Base-by-base conservation (phyloP, 1,284 basidiomycete genomes). In the Leccinum pachyderme region DNA sequence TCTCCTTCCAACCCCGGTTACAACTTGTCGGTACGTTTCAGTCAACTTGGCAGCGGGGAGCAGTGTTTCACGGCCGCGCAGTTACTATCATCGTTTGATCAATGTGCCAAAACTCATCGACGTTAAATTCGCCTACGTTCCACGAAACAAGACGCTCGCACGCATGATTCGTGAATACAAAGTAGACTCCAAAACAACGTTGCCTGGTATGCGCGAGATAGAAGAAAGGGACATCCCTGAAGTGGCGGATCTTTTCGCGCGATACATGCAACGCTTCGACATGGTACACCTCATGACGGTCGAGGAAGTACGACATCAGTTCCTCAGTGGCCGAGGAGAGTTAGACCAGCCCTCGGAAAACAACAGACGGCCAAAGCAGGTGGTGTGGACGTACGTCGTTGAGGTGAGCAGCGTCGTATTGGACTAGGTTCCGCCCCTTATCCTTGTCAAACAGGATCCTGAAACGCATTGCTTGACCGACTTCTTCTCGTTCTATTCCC, bases 311-410 rank as follows among this genome's bases (percentile, higher is more conserved):
- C 78, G 78, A 59, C 96, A 99, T 73, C 87, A 95, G 61, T 87
- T 99, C 70, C 73, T 95, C 61, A 93, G 89, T 61, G 96, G 97
- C 1, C 77, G 79, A 33, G 96, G 96, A 0, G 75, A 72, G 12
- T 87, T 89, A 5, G 76, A 77, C 35, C 74, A 76, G 32, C 80
- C 75, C 56, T 74, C 73, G 44, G 69, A 79, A 65, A 69, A 80
- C 64, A 71, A 78, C 2, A 75, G 84, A 59, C 78, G 91, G 57
- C 75, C 82, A 22, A 85, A 80, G 15, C 96, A 98, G 70, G 96
- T 99, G 37, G 88, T 92, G 1, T 99, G 96, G 96, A 81, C 91
- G 3, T 99, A 97, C 67, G 96, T 99, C 32, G 90, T 98, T 37
- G 95, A 98, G 81, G 94, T 93, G 63, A 53, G 67, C 41, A 33